Base-by-base conservation (phyloP, 306 rosid species). In the Corylus avellana region DNA sequence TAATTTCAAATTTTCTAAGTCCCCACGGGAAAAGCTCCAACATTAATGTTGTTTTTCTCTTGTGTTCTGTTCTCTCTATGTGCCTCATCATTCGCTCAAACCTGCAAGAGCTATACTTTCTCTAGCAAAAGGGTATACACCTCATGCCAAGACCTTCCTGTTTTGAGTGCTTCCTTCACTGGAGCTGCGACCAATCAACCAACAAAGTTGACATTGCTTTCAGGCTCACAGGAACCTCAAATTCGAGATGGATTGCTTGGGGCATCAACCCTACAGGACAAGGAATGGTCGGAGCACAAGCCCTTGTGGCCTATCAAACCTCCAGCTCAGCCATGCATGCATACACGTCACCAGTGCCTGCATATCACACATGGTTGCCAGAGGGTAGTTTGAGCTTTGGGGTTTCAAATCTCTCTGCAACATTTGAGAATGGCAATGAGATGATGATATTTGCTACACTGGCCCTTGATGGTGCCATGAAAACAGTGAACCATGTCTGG, bases 231-330 rank as follows among this genome's bases (percentile, higher is more conserved):
- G 88, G 85, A 9, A 64, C 83, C 50, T 10, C 85, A 29, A 29
- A 86, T 10, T 8, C 72, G 47, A 86, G 6, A 1, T 93, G 98
- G 94, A 92, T 93, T 2, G 37, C 97, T 0, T 93, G 98, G 97
- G 98, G 89, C 8, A 85, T 93, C 35, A 90, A 93, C 51, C 91
- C 91, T 1, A 37, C 0, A 2, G 51, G 32, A 0, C 39, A 6
- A 2, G 1, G 8, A 18, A 93, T 93, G 98, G 0, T 0, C 8
- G 91, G 94, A 22, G 84, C 94, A 3, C 93, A 93, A 64, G 78
- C 91, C 46, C 87, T 91, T 48, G 93, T 88, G 12, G 92, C 90
- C 5, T 8, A 74, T 5, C 83, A 74, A n/a, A 87, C 68, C 37
- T 72, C 92, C 0, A 48, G 68, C 42, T 91, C 91, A 0, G 0